These are phyloP conservation scores for Ustilago trichophora DNA, from an alignment of 1,284 basidiomycete genomes.

Conservation along the genomic window DNA sequence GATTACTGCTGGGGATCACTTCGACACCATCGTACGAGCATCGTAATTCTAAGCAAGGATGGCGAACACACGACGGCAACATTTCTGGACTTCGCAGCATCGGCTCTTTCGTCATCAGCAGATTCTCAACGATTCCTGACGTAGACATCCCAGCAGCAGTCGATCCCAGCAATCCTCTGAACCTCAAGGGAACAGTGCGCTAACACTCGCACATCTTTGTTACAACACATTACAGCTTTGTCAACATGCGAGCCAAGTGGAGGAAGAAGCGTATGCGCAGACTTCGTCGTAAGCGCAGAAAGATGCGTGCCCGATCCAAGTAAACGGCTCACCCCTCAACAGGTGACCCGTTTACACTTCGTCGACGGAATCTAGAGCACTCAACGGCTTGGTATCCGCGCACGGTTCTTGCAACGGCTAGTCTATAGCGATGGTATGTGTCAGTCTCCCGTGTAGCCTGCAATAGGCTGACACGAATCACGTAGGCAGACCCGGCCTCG, in stretches of 20 bases:
- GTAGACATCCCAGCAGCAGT: too few species aligned
- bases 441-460: too few species aligned
- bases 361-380: conserved; percentile 21
- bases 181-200: conserved; percentile 15
- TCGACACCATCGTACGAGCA: too few species aligned
- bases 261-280: conserved; percentile 65
- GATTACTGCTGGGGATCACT: conserved; percentile 27
- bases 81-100: too few species aligned
- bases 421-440: conserved; percentile 37
- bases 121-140: too few species aligned
- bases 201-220: conserved; percentile 18
- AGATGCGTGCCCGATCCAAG: conserved; percentile 65
- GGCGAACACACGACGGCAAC: too few species aligned
- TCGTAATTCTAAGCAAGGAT: too few species aligned
- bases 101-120: too few species aligned
- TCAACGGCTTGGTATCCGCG: conserved; percentile 18
- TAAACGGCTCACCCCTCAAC: conserved; percentile 43
- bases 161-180: too few species aligned
- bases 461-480: too few species aligned
- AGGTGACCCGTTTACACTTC: conserved; percentile 26
- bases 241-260: conserved; percentile 64
- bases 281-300: conserved; percentile 65
- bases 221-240: conserved; percentile 27
- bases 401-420: conserved; percentile 10
- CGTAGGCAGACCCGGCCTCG: too few species aligned